A percentile compares a stretch with the other conserved stretches of the same genome.
Conservation (phyloP, 1,284 basidiomycete species). For the Microbotryum silenes-acaulis region DNA sequence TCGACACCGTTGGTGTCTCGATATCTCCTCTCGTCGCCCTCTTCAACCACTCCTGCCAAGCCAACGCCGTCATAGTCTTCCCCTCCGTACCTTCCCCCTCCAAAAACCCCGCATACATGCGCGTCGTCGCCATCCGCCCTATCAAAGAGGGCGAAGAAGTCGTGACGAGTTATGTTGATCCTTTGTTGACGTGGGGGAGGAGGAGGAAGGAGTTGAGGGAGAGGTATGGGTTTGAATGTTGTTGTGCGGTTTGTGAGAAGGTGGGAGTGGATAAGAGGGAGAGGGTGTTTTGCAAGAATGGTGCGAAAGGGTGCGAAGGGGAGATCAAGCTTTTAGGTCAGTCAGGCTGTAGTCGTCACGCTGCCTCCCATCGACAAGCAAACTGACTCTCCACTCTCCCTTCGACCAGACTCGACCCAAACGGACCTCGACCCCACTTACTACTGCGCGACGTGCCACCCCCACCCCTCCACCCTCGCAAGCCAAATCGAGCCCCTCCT, state of each 20-base stretch:
- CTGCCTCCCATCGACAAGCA: too few relatives aligned
- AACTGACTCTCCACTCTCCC: too few relatives aligned
- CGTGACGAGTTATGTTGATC: slow-evolving; percentile 75
- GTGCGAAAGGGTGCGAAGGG: too few relatives aligned
- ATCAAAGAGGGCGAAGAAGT: slow-evolving; percentile 66
- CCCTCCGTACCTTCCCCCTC: slow-evolving; percentile 53
- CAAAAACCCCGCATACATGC: slow-evolving; percentile 48
- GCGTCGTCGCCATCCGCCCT: slow-evolving; percentile 59
- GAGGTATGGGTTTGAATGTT: slow-evolving; percentile 73
- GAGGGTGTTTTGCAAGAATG: slow-evolving; percentile 3
- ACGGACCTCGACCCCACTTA: too few relatives aligned
- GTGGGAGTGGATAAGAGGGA: slow-evolving; percentile 57
- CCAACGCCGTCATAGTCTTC: slow-evolving; percentile 84
- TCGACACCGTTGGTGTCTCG: slow-evolving; percentile 70
- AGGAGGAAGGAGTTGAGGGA: slow-evolving; percentile 57
- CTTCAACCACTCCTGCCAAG: slow-evolving; percentile 83
- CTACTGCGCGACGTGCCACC: too few relatives aligned
- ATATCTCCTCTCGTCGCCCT: slow-evolving; percentile 71
- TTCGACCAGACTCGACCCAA: too few relatives aligned
- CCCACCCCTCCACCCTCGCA: too few relatives aligned
- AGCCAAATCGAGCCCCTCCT: too few relatives aligned
- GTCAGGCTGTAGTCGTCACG: too few relatives aligned
- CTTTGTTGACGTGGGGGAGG: slow-evolving; percentile 55
- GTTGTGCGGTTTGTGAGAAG: slow-evolving; percentile 54
- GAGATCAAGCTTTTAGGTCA: too few relatives aligned